A percentile compares a stretch with the other conserved stretches of the same genome.
Evolutionary conservation across 164 flowering plant species (phyloP).

Genomic region (Kalanchoe fedtschenkoi): DNA sequence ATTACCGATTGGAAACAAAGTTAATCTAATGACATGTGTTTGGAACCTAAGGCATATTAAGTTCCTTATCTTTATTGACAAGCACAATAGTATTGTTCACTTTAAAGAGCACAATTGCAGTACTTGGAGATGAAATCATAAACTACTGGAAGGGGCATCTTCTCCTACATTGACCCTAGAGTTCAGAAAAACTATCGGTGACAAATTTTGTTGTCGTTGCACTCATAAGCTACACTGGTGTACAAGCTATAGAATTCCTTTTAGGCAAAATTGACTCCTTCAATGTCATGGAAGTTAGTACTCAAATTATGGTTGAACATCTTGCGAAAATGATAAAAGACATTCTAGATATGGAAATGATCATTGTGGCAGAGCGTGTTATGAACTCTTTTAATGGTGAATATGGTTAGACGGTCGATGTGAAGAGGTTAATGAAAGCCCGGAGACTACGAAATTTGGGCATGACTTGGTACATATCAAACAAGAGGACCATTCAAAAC

Average conservation of each 20-base stretch:
- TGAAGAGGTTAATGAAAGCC: constrained; percentile 47
- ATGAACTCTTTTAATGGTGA: constrained; percentile 56
- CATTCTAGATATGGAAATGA: constrained; percentile 44
- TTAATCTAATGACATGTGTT: constrained; percentile 85
- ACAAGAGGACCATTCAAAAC: constrained; percentile 41
- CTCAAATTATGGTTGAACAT: no score
- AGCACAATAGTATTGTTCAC: constrained; percentile 81
- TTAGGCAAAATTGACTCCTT: constrained; percentile 94
- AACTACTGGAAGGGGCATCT: constrained; percentile 96
- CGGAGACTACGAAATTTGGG: constrained; percentile 31
- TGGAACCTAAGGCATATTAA: constrained; percentile 96
- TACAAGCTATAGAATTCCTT: constrained; percentile 91
- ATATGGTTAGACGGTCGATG: constrained; percentile 59
- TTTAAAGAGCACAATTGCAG: constrained; percentile 99
- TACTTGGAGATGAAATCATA: constrained; percentile 96
- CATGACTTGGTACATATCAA: constrained; percentile 35
- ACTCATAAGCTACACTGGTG: constrained; percentile 94
- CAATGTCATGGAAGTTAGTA: constrained; percentile 99
- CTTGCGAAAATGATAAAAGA: constrained; percentile 59
- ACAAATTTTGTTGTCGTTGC: constrained; percentile 98
- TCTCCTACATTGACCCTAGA: constrained; percentile 94
- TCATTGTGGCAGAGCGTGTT: constrained; percentile 45
- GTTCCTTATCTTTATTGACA: constrained; percentile 98
- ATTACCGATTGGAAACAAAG: constrained; percentile 98
- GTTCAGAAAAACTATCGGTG: constrained; percentile 96